These are phyloP conservation scores for Ceratocystis variospora DNA, from an alignment of 2,329 filamentous ascomycete species.

Conservation along the genomic window DNA sequence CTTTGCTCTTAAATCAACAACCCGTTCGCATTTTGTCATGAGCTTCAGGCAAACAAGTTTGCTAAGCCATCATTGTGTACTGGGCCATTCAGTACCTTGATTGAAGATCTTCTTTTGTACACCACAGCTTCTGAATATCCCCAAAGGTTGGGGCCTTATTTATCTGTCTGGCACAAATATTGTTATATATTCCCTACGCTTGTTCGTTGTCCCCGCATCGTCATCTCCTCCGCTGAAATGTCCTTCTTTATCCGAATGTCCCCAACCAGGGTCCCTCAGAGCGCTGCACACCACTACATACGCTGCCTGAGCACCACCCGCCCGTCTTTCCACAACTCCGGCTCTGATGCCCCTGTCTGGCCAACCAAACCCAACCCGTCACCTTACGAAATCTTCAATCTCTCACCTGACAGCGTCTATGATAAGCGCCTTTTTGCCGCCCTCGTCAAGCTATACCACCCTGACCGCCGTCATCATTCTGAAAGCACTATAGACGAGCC, in stretches of 20 bases:
- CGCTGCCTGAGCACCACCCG: background rate
- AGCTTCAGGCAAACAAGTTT: background rate
- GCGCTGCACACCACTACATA: background rate
- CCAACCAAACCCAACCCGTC: slow-evolving; percentile 45
- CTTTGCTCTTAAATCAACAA: background rate
- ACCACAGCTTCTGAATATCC: background rate
- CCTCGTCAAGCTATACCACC: slow-evolving; percentile 91
- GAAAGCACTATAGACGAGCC: slow-evolving; percentile 7
- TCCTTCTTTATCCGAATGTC: background rate
- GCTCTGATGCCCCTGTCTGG: slow-evolving; percentile 27
- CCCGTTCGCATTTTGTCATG: background rate
- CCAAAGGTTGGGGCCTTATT: background rate
- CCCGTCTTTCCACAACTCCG: background rate
- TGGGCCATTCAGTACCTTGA: slow-evolving; percentile 12
- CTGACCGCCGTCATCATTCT: slow-evolving; percentile 46
- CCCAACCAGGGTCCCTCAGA: background rate
- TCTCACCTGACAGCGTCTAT: slow-evolving; percentile 46
- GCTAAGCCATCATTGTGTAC: slow-evolving; percentile 12
- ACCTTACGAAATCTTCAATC: slow-evolving; percentile 77
- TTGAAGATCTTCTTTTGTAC: background rate
- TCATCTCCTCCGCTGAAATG: background rate
- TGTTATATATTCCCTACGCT: too few species aligned
- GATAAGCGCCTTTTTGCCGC: slow-evolving; percentile 75
- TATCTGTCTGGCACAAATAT: background rate
- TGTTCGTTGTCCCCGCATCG: background rate